phyloP scores from a whole-genome alignment of 2,329 filamentous ascomycete species.

The Talaromyces sp. region DNA sequence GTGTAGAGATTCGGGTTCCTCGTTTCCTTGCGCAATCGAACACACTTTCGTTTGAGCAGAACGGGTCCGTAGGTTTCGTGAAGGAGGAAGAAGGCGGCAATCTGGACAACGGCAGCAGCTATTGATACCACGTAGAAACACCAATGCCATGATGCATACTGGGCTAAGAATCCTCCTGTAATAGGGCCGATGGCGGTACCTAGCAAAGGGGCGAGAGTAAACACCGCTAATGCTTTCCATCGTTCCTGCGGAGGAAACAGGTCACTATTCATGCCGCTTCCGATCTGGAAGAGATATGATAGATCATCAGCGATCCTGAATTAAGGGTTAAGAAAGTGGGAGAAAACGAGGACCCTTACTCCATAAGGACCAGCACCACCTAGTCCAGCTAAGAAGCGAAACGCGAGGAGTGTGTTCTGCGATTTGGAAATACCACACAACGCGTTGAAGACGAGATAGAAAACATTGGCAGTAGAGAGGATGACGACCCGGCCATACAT shows the following conservation, averaged over 20 bases:
- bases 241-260: no score
- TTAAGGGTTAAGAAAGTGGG: no score
- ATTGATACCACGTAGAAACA: constrained; percentile 37
- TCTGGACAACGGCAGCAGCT: constrained; percentile 13
- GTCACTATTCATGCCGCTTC: no score
- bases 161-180: constrained; percentile 34
- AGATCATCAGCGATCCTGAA: no score
- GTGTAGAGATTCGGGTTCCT: no score
- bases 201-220: no score
- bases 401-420: constrained; percentile 53
- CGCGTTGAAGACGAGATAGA: constrained; percentile 60
- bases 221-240: no score
- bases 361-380: no score
- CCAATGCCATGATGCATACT: constrained; percentile 41
- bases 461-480: constrained; percentile 51
- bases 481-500: constrained; percentile 53
- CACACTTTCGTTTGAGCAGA: constrained; percentile 33
- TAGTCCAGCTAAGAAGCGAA: no score
- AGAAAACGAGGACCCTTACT: no score
- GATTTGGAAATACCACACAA: constrained; percentile 57
- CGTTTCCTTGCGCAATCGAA: constrained; percentile 31
- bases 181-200: constrained; percentile 22
- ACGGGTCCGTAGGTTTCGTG: constrained; percentile 39
- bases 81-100: constrained; percentile 30
- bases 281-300: constrained; percentile 30